phyloP scores from a whole-genome alignment of 768 basidiomycete genomes.

The Suillus plorans region DNA sequence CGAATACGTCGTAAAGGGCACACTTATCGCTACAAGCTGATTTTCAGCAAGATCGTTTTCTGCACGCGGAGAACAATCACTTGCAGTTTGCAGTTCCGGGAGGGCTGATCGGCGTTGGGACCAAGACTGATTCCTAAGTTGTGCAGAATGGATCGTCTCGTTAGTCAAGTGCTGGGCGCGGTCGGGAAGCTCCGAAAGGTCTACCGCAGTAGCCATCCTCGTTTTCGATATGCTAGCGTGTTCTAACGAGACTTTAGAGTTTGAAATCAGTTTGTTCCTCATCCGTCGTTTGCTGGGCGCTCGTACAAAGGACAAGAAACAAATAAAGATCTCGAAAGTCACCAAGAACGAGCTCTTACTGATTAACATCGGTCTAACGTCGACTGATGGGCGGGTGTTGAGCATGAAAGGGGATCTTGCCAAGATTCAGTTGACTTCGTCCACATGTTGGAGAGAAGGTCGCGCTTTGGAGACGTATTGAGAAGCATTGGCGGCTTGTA shows the following conservation, averaged over 20 bases:
- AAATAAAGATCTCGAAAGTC: slow-evolving; percentile 92
- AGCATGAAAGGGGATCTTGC: slow-evolving; percentile 94
- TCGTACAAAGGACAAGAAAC: slow-evolving; percentile 98
- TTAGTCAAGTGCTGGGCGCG: slow-evolving; percentile 84
- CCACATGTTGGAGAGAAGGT: slow-evolving; percentile 99
- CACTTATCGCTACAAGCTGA: slow-evolving; percentile 95
- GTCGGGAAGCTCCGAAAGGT: slow-evolving; percentile 51
- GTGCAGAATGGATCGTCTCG: slow-evolving; percentile 93
- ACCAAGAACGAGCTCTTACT: slow-evolving; percentile 88
- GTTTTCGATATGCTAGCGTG: not conserved
- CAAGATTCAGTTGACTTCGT: slow-evolving; percentile 90
- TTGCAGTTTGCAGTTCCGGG: slow-evolving; percentile 97
- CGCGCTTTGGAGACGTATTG: slow-evolving; percentile 88
- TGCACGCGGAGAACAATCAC: slow-evolving; percentile 94
- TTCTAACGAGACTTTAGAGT: slow-evolving; percentile 45
- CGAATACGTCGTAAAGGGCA: slow-evolving; percentile 96
- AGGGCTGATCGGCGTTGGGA: slow-evolving; percentile 97
- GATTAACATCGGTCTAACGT: slow-evolving; percentile 85
- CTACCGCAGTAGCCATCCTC: slow-evolving; percentile 64
- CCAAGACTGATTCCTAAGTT: slow-evolving; percentile 92
- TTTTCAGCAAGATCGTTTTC: slow-evolving; percentile 88
- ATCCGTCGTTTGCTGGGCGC: slow-evolving; percentile 94
- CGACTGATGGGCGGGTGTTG: slow-evolving; percentile 93
- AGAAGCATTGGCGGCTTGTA: slow-evolving; percentile 98
- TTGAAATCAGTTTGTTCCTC: slow-evolving; percentile 92